Percentiles rank a stretch among this genome's conserved stretches.
These are phyloP conservation scores for Pelargonium nanum DNA, from an alignment of 345 rosid species.

Conservation along the genomic window DNA sequence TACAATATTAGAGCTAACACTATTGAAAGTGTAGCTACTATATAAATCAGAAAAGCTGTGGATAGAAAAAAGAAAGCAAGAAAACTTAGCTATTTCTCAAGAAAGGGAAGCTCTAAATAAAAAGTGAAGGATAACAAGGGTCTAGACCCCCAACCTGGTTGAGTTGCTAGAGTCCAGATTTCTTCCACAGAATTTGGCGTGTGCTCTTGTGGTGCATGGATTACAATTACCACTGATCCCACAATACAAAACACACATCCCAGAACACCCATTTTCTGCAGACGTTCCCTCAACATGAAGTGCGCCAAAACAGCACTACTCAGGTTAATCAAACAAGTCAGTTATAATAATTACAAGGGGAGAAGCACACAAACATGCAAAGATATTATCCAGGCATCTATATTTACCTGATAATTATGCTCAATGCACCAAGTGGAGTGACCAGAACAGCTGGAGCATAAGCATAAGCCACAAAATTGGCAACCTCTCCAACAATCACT, in stretches of 20 bases:
- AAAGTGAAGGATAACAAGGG: neutral
- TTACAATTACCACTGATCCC: constrained; percentile 78
- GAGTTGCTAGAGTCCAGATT: constrained; percentile 74
- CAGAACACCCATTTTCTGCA: constrained; percentile 64
- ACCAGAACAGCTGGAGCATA: constrained; percentile 93
- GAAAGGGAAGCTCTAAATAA: constrained; percentile 6
- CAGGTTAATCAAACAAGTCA: constrained; percentile 14
- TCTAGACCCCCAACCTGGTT: constrained; percentile 47
- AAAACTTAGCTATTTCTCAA: constrained; percentile 2
- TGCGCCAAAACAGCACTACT: constrained; percentile 80
- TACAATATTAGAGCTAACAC: constrained; percentile 69
- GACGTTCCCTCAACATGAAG: constrained; percentile 63
- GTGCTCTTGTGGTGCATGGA: constrained; percentile 88
- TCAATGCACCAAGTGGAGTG: constrained; percentile 85
- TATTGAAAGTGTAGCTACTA: constrained; percentile 44
- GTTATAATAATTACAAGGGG: neutral
- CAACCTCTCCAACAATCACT: constrained; percentile 87
- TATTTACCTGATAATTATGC: constrained; percentile 72
- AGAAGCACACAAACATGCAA: neutral
- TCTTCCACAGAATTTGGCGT: constrained; percentile 61
- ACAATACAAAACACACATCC: constrained; percentile 84
- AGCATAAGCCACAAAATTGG: constrained; percentile 85
- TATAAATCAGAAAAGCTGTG: constrained; percentile 75
- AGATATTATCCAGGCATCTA: neutral
- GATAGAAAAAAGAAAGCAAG: constrained; percentile 8